Base-by-base conservation (phyloP, 108 stramenopile species). In the Cylindrotheca closterium region DNA sequence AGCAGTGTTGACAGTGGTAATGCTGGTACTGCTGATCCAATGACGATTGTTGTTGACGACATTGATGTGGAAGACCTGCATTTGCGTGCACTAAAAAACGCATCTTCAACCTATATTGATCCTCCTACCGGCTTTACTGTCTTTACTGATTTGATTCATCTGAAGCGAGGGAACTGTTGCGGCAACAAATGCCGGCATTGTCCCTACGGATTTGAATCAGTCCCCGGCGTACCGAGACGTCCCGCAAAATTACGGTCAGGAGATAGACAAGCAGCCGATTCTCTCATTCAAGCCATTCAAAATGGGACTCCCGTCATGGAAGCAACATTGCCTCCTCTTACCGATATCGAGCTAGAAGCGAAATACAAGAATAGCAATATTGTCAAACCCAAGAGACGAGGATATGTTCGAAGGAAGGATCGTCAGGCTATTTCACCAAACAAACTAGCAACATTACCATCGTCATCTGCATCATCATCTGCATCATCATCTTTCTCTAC, bases 171-270 rank as follows among this genome's bases (percentile, higher is more conserved):
- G 12, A 83, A 58, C 32, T 97, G 96, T 65, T 97, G 96, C 74
- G 96, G 96, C 15, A 82, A 80, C 55, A 71, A 67, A 17, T 97
- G 96, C 76, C 88, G 94, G 19, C 96, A 97, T 67, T 97, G 96
- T 75, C 94, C 94, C 18, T 97, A 85, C 55, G 95, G 94, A 17
- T 92, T 86, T 77, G 79, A 77, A 32, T 85, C 90, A 66, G 95
- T 96, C 10, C 46, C 23, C 26, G 37, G 37, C 7, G 15, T 42
- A 7, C 37, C 7, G 15, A 42, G 15, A 42, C 55, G 52, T 7
- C n/a, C 31, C 0, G 57, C 76, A 29, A 86, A 74, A 63, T 74
- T 77, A 23, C 57, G 47, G 10, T 84, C 81, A 50, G 85, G 83
- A 2, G 85, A 89, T 58, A 65, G 51, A 58, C 62, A 51, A 46